phyloP scores from a whole-genome alignment of 1,139 yeast genomes.

The Debaryomyces psychrophilus region DNA sequence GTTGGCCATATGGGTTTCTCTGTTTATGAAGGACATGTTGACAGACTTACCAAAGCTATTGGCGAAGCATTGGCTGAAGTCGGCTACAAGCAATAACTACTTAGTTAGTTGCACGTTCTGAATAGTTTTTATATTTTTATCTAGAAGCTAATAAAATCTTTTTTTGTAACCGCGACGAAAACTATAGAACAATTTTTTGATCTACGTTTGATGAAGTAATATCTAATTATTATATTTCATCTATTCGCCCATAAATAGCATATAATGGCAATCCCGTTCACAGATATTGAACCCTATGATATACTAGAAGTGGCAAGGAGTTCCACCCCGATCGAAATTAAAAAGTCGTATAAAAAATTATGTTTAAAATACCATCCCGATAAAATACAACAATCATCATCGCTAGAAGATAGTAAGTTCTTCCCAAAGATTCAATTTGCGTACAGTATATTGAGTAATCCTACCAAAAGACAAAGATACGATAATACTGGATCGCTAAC shows the following conservation, averaged over 20 bases:
- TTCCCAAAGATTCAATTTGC: slow-evolving; percentile 80
- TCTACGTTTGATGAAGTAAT: neutral
- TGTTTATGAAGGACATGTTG: slow-evolving; percentile 48
- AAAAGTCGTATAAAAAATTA: slow-evolving; percentile 69
- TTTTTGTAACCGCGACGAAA: slow-evolving; percentile 1
- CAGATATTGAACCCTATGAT: slow-evolving; percentile 69
- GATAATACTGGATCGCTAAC: slow-evolving; percentile 71
- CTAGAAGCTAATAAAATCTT: neutral
- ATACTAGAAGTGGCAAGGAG: slow-evolving; percentile 47
- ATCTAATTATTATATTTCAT: neutral
- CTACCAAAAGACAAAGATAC: slow-evolving; percentile 55
- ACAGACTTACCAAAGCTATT: slow-evolving; percentile 38
- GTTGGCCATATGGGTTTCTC: slow-evolving; percentile 92
- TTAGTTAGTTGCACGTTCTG: neutral
- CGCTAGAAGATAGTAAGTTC: slow-evolving; percentile 36
- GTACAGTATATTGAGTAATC: slow-evolving; percentile 68
- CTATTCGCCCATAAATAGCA: neutral
- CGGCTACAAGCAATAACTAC: slow-evolving; percentile 18
- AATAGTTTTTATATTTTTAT: neutral
- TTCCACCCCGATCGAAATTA: slow-evolving; percentile 59
- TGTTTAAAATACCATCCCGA: slow-evolving; percentile 83
- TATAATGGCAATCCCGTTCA: slow-evolving; percentile 45
- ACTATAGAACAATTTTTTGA: slow-evolving; percentile 1
- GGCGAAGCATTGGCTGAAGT: slow-evolving; percentile 41
- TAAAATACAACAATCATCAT: slow-evolving; percentile 47